These are phyloP conservation scores for Acorus gramineus DNA, from an alignment of 106 monocot species.

Conservation along the genomic window DNA sequence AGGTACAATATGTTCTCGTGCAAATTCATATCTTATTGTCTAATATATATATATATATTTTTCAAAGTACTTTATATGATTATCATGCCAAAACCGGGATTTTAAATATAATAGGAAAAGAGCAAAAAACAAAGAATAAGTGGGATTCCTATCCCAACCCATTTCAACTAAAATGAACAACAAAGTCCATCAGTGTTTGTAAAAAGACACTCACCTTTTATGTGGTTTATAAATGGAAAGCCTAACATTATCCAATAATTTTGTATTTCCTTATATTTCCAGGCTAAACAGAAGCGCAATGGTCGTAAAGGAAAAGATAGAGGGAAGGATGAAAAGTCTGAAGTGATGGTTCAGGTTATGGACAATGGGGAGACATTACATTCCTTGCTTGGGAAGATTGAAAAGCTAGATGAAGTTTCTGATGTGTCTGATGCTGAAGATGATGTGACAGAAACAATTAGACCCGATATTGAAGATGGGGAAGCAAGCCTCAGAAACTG, in stretches of 20 bases:
- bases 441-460: conserved; percentile 39
- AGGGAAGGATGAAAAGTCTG: conserved; percentile 48
- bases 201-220: no score
- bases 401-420: conserved; percentile 29
- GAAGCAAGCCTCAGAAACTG: conserved; percentile 38
- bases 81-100: no score
- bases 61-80: no score
- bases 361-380: conserved; percentile 12
- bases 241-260: no score
- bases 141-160: no score
- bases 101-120: no score
- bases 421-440: conserved; percentile 55
- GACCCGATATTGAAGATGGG: conserved; percentile 47
- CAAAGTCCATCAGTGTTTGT: no score
- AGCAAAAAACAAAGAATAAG: no score
- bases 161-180: no score
- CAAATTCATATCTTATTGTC: not conserved
- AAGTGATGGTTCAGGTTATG: conserved; percentile 20
- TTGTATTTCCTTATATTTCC: not conserved
- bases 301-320: conserved; percentile 72
- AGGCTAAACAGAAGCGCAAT: conserved; percentile 65
- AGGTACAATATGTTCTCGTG: conserved; percentile 20
- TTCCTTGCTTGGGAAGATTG: conserved; percentile 24
- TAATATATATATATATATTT: not conserved
- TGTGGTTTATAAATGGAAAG: no score